Evolutionary conservation across 208 protist genomes (phyloP), one percentile per base, ranked within the genome.

Genomic region (Endotrypanum monterogeii): DNA sequence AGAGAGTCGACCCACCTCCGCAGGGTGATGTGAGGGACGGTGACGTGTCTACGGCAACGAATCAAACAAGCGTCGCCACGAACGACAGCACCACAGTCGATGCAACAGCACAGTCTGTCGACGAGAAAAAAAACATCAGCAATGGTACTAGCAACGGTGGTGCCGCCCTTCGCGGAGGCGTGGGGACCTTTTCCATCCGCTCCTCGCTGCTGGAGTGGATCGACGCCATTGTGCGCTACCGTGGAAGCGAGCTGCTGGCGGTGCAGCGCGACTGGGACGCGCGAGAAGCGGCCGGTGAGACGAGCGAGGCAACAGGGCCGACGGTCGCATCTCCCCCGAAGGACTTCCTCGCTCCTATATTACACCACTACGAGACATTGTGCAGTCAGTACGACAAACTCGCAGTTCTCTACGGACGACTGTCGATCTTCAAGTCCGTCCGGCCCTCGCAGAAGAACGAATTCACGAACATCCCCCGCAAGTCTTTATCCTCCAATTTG

Each of bases 351-450:
- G 89, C 89, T 8, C 92, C 92, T 14, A 69, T 96, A 18, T 77
- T 94, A 18, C 88, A 93, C 73, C 92, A 96, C 69, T 96, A 94
- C 79, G 88, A 85, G 16, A 72, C 68, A 23, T 78, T 94, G 68
- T 84, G 73, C 25, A 54, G 75, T 3, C 79, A 88, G 55, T 90
- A 94, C 72, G 92, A 94, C 80, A 86, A 83, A 44, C 75, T 96
- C 23, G 89, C 89, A 8, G 60, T 83, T 35, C 82, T 94, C 44
- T 87, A 94, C 78, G 92, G 92, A 12, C 86, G 92, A 23, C 78
- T 94, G 48, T 89, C 88, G 67, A 88, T 94, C 82, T 96, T 96
- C 80, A 87, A 92, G 73, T 67, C 82, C 3, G 89, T 94, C 56
- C 86, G 85, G 50, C 92, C 92, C 16, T 89, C 86, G 46, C 85